A percentile compares a stretch with the other conserved stretches of the same genome.
Conservation (phyloP, 257 asterid genomes). For the Thymus mandschuricus region DNA sequence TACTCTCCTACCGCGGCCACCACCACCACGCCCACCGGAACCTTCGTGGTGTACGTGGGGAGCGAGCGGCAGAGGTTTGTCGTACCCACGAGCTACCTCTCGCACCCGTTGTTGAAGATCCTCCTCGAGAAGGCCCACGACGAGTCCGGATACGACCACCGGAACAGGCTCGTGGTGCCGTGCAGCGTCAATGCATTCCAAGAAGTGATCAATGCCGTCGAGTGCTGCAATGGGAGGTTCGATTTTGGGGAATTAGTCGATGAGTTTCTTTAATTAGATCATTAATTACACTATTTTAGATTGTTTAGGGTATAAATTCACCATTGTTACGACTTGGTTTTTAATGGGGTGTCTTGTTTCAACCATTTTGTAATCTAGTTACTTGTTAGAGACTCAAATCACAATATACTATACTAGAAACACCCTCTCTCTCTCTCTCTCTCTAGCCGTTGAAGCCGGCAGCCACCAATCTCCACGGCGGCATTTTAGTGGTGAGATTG, state of each 20-base stretch:
- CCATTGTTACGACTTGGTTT: neutral
- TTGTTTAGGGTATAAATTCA: neutral
- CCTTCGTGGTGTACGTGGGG: slow-evolving; percentile 71
- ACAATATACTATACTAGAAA: neutral
- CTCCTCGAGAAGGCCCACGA: slow-evolving; percentile 65
- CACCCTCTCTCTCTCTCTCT: neutral
- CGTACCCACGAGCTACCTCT: slow-evolving; percentile 70
- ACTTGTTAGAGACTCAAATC: neutral
- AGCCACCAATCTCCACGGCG: too few species aligned
- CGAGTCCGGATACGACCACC: slow-evolving; percentile 53
- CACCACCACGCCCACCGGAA: slow-evolving; percentile 58
- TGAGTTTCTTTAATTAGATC: slow-evolving; percentile 50
- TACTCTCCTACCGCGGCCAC: slow-evolving; percentile 29
- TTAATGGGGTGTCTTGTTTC: neutral
- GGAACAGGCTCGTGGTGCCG: slow-evolving; percentile 66
- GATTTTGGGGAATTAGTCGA: slow-evolving; percentile 66
- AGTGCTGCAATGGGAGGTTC: slow-evolving; percentile 64
- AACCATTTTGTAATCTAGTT: neutral
- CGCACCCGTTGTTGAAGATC: slow-evolving; percentile 86
- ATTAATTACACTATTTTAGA: neutral
- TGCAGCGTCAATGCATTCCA: slow-evolving; percentile 70
- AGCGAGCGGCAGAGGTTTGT: slow-evolving; percentile 66
- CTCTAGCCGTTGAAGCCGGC: neutral
- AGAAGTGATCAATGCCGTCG: slow-evolving; percentile 65
- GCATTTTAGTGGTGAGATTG: too few species aligned